Evolutionary conservation across 345 rosid genomes (phyloP), one percentile per base, ranked within the genome.

Genomic region (Aurinia saxatilis): DNA sequence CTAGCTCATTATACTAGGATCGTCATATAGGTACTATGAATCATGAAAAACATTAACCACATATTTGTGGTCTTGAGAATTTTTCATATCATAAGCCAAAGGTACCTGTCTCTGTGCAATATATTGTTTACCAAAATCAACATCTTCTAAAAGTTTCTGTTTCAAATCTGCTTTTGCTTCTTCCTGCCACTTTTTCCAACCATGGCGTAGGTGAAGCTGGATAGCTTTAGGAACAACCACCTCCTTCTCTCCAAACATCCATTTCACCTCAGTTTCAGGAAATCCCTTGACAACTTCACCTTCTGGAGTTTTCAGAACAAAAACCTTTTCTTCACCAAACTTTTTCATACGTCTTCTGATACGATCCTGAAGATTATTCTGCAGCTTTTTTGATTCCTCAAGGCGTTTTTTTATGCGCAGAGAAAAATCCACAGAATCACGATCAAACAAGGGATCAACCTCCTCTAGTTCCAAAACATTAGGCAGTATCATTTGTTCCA

Each of bases 121-220:
- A 40, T 91, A 91, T 40, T 77, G 80, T 80, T 82, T 80, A 38
- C 86, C 93, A 81, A 91, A 91, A 51, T 91, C 93, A 34, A 41
- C 87, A 81, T 87, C 79, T 77, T 82, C 87, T 67, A 91, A 45
- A 66, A 91, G 70, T 41, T 63, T 82, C 67, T 80, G 79, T 75
- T 87, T 91, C 47, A 91, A 74, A 52, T 87, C 83, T 55, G 87
- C 88, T 68, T 85, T 91, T 41, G 83, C 89, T 71, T 91, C 96
- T 72, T 85, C 96, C 37, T 95, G 82, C 98, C 98, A 91, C 65
- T 74, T 84, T 77, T 87, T 91, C 98, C 98, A 91, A 16, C 96
- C 96, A 76, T 91, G 93, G 64, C 83, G 80, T 72, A 91, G 73
- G 74, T 81, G 90, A 48, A 78, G 77, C 57, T 81, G 65, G 57